Evolutionary conservation across 108 stramenopile genomes (phyloP), one percentile per base, ranked within the genome.

Genomic region (Cyclostephanos tholiformis): DNA sequence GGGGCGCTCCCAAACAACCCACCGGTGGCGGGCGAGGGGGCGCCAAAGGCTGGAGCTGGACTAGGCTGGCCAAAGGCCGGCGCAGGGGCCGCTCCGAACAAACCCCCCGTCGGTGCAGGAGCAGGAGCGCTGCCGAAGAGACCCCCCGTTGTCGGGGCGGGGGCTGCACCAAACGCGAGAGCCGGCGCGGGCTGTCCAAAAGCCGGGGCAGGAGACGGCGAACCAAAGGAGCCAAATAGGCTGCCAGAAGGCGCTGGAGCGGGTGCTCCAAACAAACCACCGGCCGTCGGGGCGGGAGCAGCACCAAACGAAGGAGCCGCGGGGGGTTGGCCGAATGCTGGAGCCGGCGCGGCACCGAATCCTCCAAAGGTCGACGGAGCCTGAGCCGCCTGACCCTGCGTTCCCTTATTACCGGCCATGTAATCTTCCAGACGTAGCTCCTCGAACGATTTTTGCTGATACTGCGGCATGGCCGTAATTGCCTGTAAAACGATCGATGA

Each of bases 401-500:
- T 59, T 51, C 91, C 93, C 63, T 87, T 90, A 66, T 94, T 95
- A 4, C 94, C 95, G 25, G 83, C 82, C 64, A 58, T 43, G 74
- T 95, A 95, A 82, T 98, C 97, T 71, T 98, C 95, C 35, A 92
- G 77, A 6, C 96, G 82, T 23, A 98, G 77, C 78, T 98, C 96
- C 83, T 98, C 96, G 74, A 93, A 92, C 14, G 82, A 85, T 69
- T 97, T 96, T 11, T 77, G 75, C 59, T 88, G 89, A 66, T 96
- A 98, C 57, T 77, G 84, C 25, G 85, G 83, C 94, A 95, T 94
- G 52, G 90, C 91, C 16, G 93, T 85, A 65, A 97, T 96, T 55
- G 93, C 82, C 50, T 94, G 92, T 57, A 97, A 68, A 65, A 75
- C 73, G 72, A 96, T 94, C 35, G 66, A 68, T 14, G 79, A 82